These are phyloP conservation scores for Mrakia hoshinonis DNA, from an alignment of 768 basidiomycete species.

Conservation along the genomic window DNA sequence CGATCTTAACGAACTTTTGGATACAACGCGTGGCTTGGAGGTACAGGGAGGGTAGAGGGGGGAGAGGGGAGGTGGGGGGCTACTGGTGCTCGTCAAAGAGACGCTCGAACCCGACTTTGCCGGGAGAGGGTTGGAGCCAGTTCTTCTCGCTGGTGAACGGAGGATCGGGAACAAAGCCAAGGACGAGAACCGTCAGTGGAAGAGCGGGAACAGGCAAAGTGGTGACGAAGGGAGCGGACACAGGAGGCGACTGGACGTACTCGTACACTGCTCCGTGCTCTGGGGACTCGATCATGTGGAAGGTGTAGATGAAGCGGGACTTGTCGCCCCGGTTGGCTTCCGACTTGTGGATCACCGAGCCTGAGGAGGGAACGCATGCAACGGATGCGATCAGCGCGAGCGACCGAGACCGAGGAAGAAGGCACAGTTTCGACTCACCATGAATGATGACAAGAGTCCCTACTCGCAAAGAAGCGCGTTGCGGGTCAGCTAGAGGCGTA, in stretches of 20 bases:
- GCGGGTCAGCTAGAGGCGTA: background rate
- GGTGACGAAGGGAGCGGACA: background rate
- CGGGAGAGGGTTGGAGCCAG: slow-evolving; percentile 71
- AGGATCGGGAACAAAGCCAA: background rate
- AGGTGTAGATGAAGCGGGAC: slow-evolving; percentile 83
- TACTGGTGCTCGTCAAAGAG: background rate
- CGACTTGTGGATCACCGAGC: slow-evolving; percentile 76
- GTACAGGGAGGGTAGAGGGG: too few relatives aligned
- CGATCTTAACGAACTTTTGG: too few relatives aligned
- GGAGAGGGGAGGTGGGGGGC: too few relatives aligned
- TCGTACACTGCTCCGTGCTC: slow-evolving; percentile 52
- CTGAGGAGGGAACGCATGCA: slow-evolving; percentile 26
- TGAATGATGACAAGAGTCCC: slow-evolving; percentile 92
- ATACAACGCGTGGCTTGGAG: too few relatives aligned
- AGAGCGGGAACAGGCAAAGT: background rate
- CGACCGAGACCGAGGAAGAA: background rate
- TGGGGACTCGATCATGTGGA: slow-evolving; percentile 61
- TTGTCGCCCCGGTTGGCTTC: slow-evolving; percentile 70
- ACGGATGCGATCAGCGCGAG: background rate
- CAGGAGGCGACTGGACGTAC: background rate
- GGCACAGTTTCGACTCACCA: slow-evolving; percentile 47
- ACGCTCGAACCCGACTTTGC: slow-evolving; percentile 36
- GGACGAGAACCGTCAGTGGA: background rate
- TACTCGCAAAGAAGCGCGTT: slow-evolving; percentile 35
- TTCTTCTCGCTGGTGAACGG: background rate